Conservation (phyloP, 805 yeast species). For the Yamadazyma philogaea region DNA sequence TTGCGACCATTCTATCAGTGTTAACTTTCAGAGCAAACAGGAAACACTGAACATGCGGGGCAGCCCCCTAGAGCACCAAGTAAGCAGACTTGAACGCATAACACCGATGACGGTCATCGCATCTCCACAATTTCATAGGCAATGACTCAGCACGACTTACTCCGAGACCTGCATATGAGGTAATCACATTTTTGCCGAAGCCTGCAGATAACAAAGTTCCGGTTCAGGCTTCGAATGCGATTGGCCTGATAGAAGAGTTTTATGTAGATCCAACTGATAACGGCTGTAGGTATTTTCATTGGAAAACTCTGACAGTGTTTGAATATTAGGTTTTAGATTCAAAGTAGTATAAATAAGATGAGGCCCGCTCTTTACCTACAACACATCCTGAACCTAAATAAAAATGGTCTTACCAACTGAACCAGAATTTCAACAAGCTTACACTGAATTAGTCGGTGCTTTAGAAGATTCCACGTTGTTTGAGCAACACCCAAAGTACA, state of each 20-base stretch:
- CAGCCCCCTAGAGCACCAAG: too few species aligned
- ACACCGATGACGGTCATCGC: too few species aligned
- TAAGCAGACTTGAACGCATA: too few species aligned
- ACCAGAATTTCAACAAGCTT: conserved; percentile 99
- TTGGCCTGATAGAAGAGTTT: conserved; percentile 7
- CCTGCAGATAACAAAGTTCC: conserved; percentile 5
- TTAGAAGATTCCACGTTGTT: conserved; percentile 89
- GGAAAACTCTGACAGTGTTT: neutral
- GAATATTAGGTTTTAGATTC: too few species aligned
- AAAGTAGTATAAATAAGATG: conserved; percentile 1
- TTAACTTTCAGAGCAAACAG: too few species aligned
- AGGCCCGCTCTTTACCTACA: too few species aligned
- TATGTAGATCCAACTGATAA: conserved; percentile 3
- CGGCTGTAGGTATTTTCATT: conserved; percentile 3
- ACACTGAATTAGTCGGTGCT: conserved; percentile 85
- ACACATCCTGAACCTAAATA: too few species aligned
- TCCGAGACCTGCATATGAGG: neutral
- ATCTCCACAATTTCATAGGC: neutral
- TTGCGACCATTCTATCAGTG: too few species aligned
- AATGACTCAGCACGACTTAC: neutral
- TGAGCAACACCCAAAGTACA: conserved; percentile 83
- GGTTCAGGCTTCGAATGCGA: conserved; percentile 11
- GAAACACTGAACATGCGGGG: too few species aligned
- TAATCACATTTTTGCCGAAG: neutral
- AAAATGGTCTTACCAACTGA: conserved; percentile 81